Evolutionary conservation across 1,284 basidiomycete species (phyloP).

Genomic region (Tilletiaria anomala): DNA sequence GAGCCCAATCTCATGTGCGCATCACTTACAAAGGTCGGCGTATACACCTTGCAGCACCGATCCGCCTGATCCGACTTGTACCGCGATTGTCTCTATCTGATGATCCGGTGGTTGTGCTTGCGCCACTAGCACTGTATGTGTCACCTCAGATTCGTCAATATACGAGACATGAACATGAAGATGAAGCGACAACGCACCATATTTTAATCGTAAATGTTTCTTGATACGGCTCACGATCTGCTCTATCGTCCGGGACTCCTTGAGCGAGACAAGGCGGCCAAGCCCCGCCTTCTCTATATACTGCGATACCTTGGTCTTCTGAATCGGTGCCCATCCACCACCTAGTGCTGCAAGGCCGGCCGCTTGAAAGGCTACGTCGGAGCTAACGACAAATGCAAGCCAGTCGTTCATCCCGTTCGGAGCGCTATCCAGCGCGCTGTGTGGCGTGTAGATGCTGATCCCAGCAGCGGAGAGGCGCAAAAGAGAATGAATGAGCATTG

Average conservation of each 20-base stretch:
- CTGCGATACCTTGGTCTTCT: conserved; percentile 3
- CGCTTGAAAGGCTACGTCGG: not conserved
- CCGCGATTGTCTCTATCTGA: conserved; percentile 17
- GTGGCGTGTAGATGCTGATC: conserved; percentile 72
- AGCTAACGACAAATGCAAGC: conserved; percentile 14
- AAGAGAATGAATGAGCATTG: conserved; percentile 46
- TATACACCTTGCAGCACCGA: conserved; percentile 17
- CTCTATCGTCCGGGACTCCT: conserved; percentile 3
- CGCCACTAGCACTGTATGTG: conserved; percentile 4
- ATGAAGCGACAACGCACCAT: conserved; percentile 3
- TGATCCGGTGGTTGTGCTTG: not conserved
- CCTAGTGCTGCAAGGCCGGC: not conserved
- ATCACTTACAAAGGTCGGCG: conserved; percentile 22
- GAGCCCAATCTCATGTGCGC: not conserved
- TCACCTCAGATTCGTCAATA: not conserved
- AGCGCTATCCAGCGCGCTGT: conserved; percentile 68
- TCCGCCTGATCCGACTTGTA: conserved; percentile 33
- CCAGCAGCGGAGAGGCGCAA: conserved; percentile 64
- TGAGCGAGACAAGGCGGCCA: conserved; percentile 1
- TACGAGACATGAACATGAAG: not conserved
- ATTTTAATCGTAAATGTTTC: conserved; percentile 7
- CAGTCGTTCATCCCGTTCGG: conserved; percentile 61
- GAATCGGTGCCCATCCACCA: conserved; percentile 4
- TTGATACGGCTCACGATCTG: conserved; percentile 11
- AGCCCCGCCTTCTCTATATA: no score